Evolutionary conservation across 768 basidiomycete genomes (phyloP), one percentile per base, ranked within the genome.

Genomic region (Amanita pseudoporphyria): DNA sequence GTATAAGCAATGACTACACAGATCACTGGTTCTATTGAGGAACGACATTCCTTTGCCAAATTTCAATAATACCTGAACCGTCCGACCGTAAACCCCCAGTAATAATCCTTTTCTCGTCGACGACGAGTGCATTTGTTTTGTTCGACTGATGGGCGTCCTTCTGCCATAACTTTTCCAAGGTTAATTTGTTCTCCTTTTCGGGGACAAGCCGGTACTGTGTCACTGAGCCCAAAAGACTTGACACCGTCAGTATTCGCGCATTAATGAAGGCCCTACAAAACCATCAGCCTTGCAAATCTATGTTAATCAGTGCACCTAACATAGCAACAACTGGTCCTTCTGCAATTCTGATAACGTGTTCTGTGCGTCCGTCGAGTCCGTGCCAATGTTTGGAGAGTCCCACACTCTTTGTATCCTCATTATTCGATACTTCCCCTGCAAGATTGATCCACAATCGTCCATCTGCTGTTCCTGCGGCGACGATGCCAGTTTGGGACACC

Each of bases 381-480:
- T 79, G 77, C 87, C 89, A 91, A 57, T 78, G 84, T 51, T 79
- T 76, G 31, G 69, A 69, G n/a, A 13, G 12, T 52, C 75, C 79
- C 64, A 79, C 82, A 59, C 71, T 71, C 53, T 61, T 52, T 50
- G 53, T 6, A 51, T 54, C 43, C 10, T 57, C 33, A 51, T 52
- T 39, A 58, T 78, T 84, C 3, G 49, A 24, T n/a, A 13, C 16
- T 58, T 82, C 81, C 5, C 83, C 86, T 3, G 86, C 79, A 9
- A 73, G 72, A 10, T 86, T 84, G 21, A 88, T 56, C 70, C 79
- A 80, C 4, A 90, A 58, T 33, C 78, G 76, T 3, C 88, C 88
- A 59, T 90, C 85, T 7, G 86, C 88, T 1, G 81, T 84, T 5
- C 84, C 81, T 5, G 78, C 84, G 12, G 80, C 85, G 14, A 89